Conservation (phyloP, 495 filamentous ascomycete species). For the Penicillium maclennaniae region DNA sequence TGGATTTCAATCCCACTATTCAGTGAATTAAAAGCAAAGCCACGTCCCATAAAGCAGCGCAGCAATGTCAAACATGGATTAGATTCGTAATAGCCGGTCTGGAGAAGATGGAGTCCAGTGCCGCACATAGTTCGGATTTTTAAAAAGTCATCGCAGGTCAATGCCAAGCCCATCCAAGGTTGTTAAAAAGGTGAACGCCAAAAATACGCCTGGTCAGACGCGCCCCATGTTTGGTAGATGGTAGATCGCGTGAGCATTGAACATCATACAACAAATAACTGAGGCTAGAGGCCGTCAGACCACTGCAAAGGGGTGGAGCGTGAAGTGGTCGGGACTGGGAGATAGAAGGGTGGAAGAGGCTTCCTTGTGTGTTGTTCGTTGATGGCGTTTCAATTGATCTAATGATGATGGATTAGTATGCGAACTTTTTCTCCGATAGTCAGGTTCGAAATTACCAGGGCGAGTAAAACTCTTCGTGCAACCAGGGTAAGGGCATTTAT, state of each 20-base stretch:
- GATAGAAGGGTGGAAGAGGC: slow-evolving; percentile 19
- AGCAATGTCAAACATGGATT: background rate
- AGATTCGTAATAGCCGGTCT: background rate
- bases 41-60: background rate
- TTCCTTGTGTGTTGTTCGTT: slow-evolving; percentile 43
- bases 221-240: background rate
- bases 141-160: background rate
- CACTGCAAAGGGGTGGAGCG: slow-evolving; percentile 21
- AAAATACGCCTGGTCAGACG: slow-evolving; percentile 2
- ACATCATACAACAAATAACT: slow-evolving; percentile 4
- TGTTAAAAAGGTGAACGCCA: background rate
- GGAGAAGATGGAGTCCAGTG: slow-evolving; percentile 1
- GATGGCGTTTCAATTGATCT: slow-evolving; percentile 49
- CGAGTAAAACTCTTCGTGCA: slow-evolving; percentile 49
- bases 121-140: background rate
- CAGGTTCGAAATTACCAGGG: slow-evolving; percentile 31
- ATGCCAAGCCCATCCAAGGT: background rate
- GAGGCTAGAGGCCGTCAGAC: slow-evolving; percentile 13
- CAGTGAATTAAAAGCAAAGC: background rate
- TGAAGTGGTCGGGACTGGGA: slow-evolving; percentile 27
- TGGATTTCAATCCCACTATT: background rate
- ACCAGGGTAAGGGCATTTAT: slow-evolving; percentile 40
- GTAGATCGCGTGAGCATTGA: slow-evolving; percentile 10
- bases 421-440: background rate
- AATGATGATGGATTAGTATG: slow-evolving; percentile 1